Conservation (phyloP, 345 rosid genomes). For the Durio zibethinus region DNA sequence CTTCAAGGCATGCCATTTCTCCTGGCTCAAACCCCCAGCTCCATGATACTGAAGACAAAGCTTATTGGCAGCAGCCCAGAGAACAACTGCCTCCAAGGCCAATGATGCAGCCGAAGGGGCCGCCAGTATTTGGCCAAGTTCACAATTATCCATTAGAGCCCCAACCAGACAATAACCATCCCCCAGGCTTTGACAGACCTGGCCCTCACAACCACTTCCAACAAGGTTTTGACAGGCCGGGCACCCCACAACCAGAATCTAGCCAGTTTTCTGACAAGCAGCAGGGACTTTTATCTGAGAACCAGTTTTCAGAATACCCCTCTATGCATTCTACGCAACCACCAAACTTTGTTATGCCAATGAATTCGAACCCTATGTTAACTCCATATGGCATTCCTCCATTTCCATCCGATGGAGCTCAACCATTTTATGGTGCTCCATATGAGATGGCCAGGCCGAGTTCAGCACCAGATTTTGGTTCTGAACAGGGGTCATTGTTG, state of each 20-base stretch:
- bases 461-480: constrained; percentile 52
- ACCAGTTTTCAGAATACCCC: constrained; percentile 57
- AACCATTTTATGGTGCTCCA: constrained; percentile 54
- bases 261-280: constrained; percentile 49
- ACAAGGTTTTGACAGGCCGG: constrained; percentile 32
- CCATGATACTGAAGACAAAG: constrained; percentile 54
- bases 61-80: constrained; percentile 44
- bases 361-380: constrained; percentile 55
- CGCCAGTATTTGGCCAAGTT: constrained; percentile 47
- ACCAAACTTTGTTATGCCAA: constrained; percentile 56
- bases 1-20: constrained; percentile 44
- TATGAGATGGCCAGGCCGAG: constrained; percentile 52
- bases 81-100: constrained; percentile 63
- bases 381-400: constrained; percentile 62
- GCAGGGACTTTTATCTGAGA: constrained; percentile 46
- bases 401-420: constrained; percentile 65
- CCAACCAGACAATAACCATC: constrained; percentile 44
- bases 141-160: constrained; percentile 43
- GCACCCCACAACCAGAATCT: constrained; percentile 46
- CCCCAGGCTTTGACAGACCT: constrained; percentile 67
- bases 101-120: constrained; percentile 39
- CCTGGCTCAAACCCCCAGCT: constrained; percentile 56
- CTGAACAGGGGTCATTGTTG: constrained; percentile 67
- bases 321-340: constrained; percentile 61
- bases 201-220: constrained; percentile 40